Base-by-base conservation (phyloP, 805 yeast genomes). In the Spathaspora boniae region DNA sequence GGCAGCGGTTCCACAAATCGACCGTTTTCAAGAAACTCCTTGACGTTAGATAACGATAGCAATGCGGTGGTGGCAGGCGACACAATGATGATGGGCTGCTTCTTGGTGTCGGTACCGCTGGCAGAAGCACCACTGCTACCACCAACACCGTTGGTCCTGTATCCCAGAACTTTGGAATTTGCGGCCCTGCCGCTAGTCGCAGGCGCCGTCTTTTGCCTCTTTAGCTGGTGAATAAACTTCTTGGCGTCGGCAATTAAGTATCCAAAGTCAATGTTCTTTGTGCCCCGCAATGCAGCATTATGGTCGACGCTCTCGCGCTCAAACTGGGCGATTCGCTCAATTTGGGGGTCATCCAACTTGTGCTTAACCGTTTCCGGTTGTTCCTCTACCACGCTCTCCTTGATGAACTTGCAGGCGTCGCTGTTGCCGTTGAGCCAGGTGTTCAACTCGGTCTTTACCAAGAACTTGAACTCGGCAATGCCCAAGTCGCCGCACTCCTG, bases 381-480 rank as follows among this genome's bases (percentile, higher is more conserved):
- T n/a, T n/a, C n/a, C n/a, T n/a, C n/a, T n/a, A n/a, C n/a, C n/a
- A n/a, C n/a, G 51, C 60, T 14, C 53, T 54, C 23, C 55, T 60
- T 27, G 50, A 46, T 24, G 64, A 55, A 80, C 36, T 77, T 74
- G 43, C 86, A 78, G 16, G 72, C 67, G 25, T 71, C 77, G 3
- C 79, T 66, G 15, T 76, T 69, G 3, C 96, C 96, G 41, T 72
- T 74, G 34, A 91, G 70, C 88, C 93, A 89, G 20, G 86, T 74
- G 36, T 82, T 70, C 42, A 91, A 70, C 53, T 91, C 96, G 6
- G 87, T 80, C 60, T 94, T 80, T 49, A 87, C 95, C 54, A 86
- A 60, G 53, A 91, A 89, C 38, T 86, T 79, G 53, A 91, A 74
- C 43, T 86, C 86, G 2, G 78, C 69, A 22, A 91, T 70, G 3